phyloP scores from a whole-genome alignment of 805 yeast genomes.

The Kuraishia borneana region DNA sequence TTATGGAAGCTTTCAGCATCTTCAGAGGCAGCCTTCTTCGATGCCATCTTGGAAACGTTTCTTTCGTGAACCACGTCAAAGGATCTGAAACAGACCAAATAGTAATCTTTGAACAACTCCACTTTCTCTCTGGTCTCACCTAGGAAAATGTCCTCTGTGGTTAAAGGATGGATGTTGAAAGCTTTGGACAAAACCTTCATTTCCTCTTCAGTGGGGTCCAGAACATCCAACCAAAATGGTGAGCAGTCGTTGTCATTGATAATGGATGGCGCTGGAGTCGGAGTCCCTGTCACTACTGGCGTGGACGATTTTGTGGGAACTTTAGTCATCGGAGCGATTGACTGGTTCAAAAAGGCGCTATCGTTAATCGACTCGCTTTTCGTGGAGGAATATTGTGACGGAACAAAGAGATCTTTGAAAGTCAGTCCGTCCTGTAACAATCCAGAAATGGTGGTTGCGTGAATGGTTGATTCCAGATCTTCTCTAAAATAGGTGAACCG shows the following conservation, averaged over 20 bases:
- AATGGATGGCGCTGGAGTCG: slow-evolving; percentile 15
- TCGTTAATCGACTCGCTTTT: not conserved
- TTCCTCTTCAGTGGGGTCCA: slow-evolving; percentile 93
- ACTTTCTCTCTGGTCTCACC: slow-evolving; percentile 96
- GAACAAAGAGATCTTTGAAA: slow-evolving; percentile 54
- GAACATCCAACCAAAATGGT: slow-evolving; percentile 90
- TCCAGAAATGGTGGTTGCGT: slow-evolving; percentile 82
- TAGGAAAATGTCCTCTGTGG: slow-evolving; percentile 87
- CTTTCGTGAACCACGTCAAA: slow-evolving; percentile 75
- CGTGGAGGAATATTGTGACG: slow-evolving; percentile 20
- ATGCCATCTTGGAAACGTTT: slow-evolving; percentile 24
- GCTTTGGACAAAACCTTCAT: slow-evolving; percentile 86
- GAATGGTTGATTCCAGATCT: slow-evolving; percentile 80
- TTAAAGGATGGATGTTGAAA: slow-evolving; percentile 91
- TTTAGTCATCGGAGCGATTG: not conserved
- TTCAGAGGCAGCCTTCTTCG: slow-evolving; percentile 16
- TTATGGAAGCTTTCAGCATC: not conserved
- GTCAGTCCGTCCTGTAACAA: slow-evolving; percentile 41
- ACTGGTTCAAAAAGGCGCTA: not conserved
- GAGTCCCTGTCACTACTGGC: slow-evolving; percentile 1
- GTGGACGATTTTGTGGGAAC: not conserved
- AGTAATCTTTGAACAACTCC: slow-evolving; percentile 83
- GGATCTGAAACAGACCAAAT: slow-evolving; percentile 81
- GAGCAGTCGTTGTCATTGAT: slow-evolving; percentile 12
- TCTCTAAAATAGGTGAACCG: slow-evolving; percentile 91